Evolutionary conservation across 129 eudicot genomes (phyloP).

Genomic region (Pittosporum tobira): DNA sequence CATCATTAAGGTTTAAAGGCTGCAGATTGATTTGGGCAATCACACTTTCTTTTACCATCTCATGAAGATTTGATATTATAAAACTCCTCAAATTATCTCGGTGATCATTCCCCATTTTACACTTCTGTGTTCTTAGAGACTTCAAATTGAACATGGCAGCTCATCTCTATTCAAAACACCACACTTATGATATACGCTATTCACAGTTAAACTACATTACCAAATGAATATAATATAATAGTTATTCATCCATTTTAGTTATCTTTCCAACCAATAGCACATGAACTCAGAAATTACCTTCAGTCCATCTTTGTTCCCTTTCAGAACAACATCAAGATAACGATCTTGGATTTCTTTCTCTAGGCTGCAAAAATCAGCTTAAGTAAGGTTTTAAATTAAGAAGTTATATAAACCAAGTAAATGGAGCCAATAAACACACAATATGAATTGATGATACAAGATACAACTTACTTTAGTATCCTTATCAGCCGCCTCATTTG

Average conservation of each 20-base stretch:
- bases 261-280: background rate
- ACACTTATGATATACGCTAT: too few relatives aligned
- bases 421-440: background rate
- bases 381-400: constrained; percentile 11
- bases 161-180: too few relatives aligned
- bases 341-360: constrained; percentile 97
- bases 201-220: too few relatives aligned
- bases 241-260: too few relatives aligned
- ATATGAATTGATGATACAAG: background rate
- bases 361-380: constrained; percentile 39
- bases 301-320: constrained; percentile 92
- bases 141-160: too few relatives aligned
- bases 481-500: background rate
- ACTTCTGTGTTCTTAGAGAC: too few relatives aligned
- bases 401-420: background rate
- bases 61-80: too few relatives aligned
- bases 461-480: background rate
- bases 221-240: too few relatives aligned
- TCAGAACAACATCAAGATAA: constrained; percentile 86
- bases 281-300: constrained; percentile 46
- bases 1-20: background rate
- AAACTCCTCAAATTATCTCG: too few relatives aligned
- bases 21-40: background rate
- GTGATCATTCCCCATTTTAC: too few relatives aligned
- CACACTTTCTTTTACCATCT: too few relatives aligned